A percentile compares a stretch with the other conserved stretches of the same genome.
Evolutionary conservation across 768 basidiomycete species (phyloP).

Genomic region (Rhizopogon vinicolor): DNA sequence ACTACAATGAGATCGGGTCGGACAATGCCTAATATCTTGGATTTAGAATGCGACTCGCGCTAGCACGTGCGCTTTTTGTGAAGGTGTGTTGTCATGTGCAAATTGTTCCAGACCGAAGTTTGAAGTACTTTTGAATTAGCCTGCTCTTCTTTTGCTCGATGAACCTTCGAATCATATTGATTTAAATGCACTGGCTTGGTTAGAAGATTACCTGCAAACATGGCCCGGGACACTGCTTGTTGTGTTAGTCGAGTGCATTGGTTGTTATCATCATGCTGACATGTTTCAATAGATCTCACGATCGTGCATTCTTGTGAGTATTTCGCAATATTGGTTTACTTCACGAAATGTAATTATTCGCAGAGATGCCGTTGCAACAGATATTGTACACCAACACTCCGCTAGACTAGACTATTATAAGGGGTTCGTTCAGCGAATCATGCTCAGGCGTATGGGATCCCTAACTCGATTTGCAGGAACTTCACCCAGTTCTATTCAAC

Average conservation of each 20-base stretch:
- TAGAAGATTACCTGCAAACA: conserved; percentile 95
- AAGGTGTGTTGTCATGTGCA: conserved; percentile 46
- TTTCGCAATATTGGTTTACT: not conserved
- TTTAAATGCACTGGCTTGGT: conserved; percentile 94
- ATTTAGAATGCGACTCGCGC: conserved; percentile 86
- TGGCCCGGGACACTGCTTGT: conserved; percentile 92
- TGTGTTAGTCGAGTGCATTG: conserved; percentile 51
- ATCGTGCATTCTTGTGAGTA: conserved; percentile 87
- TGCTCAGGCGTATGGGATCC: not conserved
- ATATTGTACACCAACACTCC: conserved; percentile 96
- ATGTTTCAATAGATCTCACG: conserved; percentile 69
- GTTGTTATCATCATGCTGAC: conserved; percentile 6
- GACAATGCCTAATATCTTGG: not conserved
- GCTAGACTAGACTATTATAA: conserved; percentile 95
- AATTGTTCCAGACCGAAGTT: not conserved
- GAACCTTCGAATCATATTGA: conserved; percentile 98
- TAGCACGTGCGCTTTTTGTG: conserved; percentile 94
- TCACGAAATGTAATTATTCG: not conserved
- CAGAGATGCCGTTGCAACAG: conserved; percentile 93
- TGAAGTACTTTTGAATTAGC: conserved; percentile 32
- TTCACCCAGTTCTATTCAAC: conserved; percentile 99
- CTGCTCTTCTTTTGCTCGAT: conserved; percentile 75
- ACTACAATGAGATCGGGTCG: conserved; percentile 5
- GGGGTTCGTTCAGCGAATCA: conserved; percentile 47
- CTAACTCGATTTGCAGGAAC: conserved; percentile 49